phyloP scores from a whole-genome alignment of 2,329 filamentous ascomycete genomes.

The Aspergillus fumigatiaffinis region DNA sequence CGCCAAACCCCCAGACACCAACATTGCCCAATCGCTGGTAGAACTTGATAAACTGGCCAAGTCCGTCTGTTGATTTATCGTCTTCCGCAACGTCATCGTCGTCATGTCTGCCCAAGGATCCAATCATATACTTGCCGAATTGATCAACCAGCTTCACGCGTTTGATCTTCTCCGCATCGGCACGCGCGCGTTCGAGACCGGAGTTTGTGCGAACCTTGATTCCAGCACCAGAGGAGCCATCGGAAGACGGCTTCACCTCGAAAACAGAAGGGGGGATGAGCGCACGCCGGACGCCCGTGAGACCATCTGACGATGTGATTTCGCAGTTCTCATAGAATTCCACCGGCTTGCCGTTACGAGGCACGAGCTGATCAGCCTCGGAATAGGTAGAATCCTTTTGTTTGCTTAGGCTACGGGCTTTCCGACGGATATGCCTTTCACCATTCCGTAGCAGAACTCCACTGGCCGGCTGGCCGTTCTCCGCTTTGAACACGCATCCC shows the following conservation, averaged over 20 bases:
- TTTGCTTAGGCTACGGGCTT: slow-evolving; percentile 38
- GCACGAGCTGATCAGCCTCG: slow-evolving; percentile 43
- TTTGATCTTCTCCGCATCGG: slow-evolving; percentile 46
- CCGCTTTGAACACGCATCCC: slow-evolving; percentile 48
- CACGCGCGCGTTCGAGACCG: slow-evolving; percentile 31
- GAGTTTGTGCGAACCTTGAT: slow-evolving; percentile 32
- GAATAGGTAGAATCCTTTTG: slow-evolving; percentile 31
- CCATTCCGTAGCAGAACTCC: slow-evolving; percentile 46
- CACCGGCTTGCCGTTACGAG: slow-evolving; percentile 38
- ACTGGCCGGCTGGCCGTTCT: slow-evolving; percentile 41
- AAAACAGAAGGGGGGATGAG: slow-evolving; percentile 40
- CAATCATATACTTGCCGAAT: slow-evolving; percentile 52
- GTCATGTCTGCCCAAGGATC: slow-evolving; percentile 41
- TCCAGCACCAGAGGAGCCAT: slow-evolving; percentile 18
- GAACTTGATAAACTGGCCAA: slow-evolving; percentile 45
- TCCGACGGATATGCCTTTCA: slow-evolving; percentile 44
- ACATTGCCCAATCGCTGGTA: slow-evolving; percentile 50
- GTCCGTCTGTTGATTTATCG: slow-evolving; percentile 21
- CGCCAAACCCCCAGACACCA: slow-evolving; percentile 51
- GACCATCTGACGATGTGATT: slow-evolving; percentile 26
- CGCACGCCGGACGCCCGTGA: slow-evolving; percentile 38
- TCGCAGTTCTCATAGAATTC: slow-evolving; percentile 48
- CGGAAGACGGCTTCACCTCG: slow-evolving; percentile 30
- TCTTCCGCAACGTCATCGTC: slow-evolving; percentile 31
- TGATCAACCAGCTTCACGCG: slow-evolving; percentile 47